phyloP scores from a whole-genome alignment of 2,329 filamentous ascomycete species.

The Colletotrichum spinosum region DNA sequence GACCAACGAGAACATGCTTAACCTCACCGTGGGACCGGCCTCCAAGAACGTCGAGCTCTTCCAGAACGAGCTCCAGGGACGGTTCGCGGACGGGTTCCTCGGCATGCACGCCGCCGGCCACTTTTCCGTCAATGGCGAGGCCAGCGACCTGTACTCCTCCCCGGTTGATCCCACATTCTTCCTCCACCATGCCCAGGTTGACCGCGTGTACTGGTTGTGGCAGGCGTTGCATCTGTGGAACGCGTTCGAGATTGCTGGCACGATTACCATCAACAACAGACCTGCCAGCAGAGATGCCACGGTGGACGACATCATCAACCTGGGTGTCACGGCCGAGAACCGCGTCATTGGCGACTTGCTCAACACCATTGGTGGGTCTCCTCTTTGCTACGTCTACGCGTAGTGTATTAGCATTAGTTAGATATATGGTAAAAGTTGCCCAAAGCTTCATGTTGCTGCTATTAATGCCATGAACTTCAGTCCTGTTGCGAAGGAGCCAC shows the following conservation, averaged over 20 bases:
- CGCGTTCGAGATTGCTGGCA: slow-evolving; percentile 38
- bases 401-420: slow-evolving; percentile 1
- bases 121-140: slow-evolving; percentile 52
- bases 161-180: slow-evolving; percentile 45
- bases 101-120: slow-evolving; percentile 54
- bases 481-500: no score
- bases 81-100: slow-evolving; percentile 38
- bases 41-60: slow-evolving; percentile 46
- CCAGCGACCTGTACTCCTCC: slow-evolving; percentile 46
- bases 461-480: no score
- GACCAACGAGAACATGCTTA: slow-evolving; percentile 39
- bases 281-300: slow-evolving; percentile 39
- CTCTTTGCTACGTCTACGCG: slow-evolving; percentile 50
- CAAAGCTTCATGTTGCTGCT: no score
- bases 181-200: slow-evolving; percentile 44
- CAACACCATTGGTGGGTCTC: slow-evolving; percentile 45
- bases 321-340: slow-evolving; percentile 42
- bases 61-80: slow-evolving; percentile 50
- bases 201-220: slow-evolving; percentile 46
- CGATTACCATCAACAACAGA: slow-evolving; percentile 39
- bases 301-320: slow-evolving; percentile 42
- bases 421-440: no score
- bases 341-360: slow-evolving; percentile 47
- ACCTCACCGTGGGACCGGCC: slow-evolving; percentile 45
- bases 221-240: slow-evolving; percentile 41